Conservation (phyloP, 192 early-diverging fungal species). For the Backusella luteola region DNA sequence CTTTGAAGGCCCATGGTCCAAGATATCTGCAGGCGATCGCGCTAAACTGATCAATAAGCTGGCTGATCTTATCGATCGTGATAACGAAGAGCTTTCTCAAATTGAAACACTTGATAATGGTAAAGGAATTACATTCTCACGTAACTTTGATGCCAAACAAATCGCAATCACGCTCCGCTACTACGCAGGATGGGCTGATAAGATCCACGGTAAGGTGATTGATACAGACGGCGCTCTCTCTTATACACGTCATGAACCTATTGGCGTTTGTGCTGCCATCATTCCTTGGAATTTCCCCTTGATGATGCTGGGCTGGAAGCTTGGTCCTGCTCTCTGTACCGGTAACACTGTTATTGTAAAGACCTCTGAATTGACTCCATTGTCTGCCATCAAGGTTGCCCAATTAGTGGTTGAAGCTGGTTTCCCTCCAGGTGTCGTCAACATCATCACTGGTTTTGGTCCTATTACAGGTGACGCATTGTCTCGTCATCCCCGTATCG, state of each 20-base stretch:
- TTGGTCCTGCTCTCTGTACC: constrained; percentile 68
- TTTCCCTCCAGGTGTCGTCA: constrained; percentile 75
- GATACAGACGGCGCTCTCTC: constrained; percentile 22
- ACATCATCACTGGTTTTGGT: constrained; percentile 81
- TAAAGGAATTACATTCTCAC: constrained; percentile 56
- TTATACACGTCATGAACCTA: constrained; percentile 53
- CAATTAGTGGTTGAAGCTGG: constrained; percentile 62
- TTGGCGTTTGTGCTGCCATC: constrained; percentile 69
- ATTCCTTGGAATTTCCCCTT: constrained; percentile 73
- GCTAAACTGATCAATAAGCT: constrained; percentile 6
- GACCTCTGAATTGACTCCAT: constrained; percentile 61
- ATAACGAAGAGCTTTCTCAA: constrained; percentile 29
- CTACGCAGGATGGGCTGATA: constrained; percentile 68
- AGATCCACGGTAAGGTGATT: constrained; percentile 47
- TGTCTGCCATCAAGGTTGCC: constrained; percentile 58
- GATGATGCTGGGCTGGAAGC: constrained; percentile 66
- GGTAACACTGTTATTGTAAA: constrained; percentile 74
- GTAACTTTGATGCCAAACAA: constrained; percentile 52
- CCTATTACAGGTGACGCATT: constrained; percentile 59
- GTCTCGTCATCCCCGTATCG: constrained; percentile 63
- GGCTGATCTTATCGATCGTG: constrained; percentile 23
- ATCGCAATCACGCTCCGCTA: constrained; percentile 66
- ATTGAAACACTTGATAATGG: constrained; percentile 59
- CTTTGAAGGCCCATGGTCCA: constrained; percentile 32
- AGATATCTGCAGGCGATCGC: constrained; percentile 16